Conservation (phyloP, 2,329 filamentous ascomycete species). For the Alternaria alternata region DNA sequence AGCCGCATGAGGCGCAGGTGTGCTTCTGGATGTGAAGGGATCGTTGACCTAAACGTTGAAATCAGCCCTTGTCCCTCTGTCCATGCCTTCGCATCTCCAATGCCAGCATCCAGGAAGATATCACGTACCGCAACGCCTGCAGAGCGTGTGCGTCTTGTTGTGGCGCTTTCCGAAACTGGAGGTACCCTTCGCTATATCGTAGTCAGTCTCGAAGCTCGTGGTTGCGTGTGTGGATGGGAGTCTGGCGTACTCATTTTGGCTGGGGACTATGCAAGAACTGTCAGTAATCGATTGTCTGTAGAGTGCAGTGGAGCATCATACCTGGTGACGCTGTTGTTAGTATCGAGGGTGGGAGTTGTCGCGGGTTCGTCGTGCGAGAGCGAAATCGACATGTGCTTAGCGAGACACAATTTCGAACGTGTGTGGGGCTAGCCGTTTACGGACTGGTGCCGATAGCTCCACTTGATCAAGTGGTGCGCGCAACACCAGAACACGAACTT, state of each 20-base stretch:
- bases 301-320: conserved; percentile 27
- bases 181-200: conserved; percentile 71
- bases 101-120: conserved; percentile 17
- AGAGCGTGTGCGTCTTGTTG: conserved; percentile 98
- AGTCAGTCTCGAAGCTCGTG: conserved; percentile 55
- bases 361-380: conserved; percentile 25
- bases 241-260: conserved; percentile 66
- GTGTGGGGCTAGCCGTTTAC: conserved; percentile 17
- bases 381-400: conserved; percentile 12
- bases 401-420: conserved; percentile 20
- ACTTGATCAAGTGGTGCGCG: neutral
- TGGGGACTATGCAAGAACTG: conserved; percentile 51
- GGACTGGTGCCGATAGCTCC: conserved; percentile 10
- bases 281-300: conserved; percentile 31
- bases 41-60: conserved; percentile 73
- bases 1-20: conserved; percentile 94
- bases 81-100: conserved; percentile 16
- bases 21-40: conserved; percentile 99
- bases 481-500: conserved; percentile 4
- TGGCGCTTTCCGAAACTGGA: conserved; percentile 81
- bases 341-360: conserved; percentile 36
- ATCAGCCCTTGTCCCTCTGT: conserved; percentile 44
- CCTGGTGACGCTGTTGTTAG: conserved; percentile 51
- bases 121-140: conserved; percentile 95
- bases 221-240: conserved; percentile 33